Percentiles rank a stretch among this genome's conserved stretches.
These are phyloP conservation scores for Mortierella sp. DNA, from an alignment of 371 early-diverging fungal species.

Conservation along the genomic window DNA sequence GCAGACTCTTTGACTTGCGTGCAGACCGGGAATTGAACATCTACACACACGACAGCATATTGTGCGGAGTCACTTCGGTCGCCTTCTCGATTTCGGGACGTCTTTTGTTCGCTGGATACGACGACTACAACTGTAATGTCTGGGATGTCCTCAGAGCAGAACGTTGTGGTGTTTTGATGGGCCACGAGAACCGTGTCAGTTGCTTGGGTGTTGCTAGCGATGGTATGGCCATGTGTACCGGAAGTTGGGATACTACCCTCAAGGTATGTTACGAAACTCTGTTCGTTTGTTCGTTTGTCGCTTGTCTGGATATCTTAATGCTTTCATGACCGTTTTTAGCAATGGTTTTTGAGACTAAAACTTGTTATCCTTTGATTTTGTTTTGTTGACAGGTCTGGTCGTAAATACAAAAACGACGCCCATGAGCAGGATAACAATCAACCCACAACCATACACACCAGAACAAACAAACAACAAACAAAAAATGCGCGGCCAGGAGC, in stretches of 20 bases:
- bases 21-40: conserved; percentile 97
- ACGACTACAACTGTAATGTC: conserved; percentile 97
- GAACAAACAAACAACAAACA: neutral
- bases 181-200: conserved; percentile 98
- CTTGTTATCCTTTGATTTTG: neutral
- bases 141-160: conserved; percentile 98
- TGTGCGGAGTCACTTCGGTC: conserved; percentile 97
- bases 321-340: neutral
- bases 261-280: conserved; percentile 71
- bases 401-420: neutral
- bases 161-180: conserved; percentile 92
- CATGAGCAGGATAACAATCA: neutral
- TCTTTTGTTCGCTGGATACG: conserved; percentile 96
- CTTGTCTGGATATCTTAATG: too few species aligned
- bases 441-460: neutral
- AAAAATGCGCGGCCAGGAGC: neutral
- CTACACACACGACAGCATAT: conserved; percentile 95
- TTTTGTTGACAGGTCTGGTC: conserved; percentile 26
- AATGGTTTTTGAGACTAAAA: neutral
- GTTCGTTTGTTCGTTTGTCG: neutral
- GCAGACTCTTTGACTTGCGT: conserved; percentile 96
- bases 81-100: conserved; percentile 96
- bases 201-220: conserved; percentile 96
- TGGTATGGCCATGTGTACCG: conserved; percentile 98
- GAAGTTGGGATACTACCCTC: conserved; percentile 96